Base-by-base conservation (phyloP, 2,329 filamentous ascomycete species). In the Bipolaris bicolor region DNA sequence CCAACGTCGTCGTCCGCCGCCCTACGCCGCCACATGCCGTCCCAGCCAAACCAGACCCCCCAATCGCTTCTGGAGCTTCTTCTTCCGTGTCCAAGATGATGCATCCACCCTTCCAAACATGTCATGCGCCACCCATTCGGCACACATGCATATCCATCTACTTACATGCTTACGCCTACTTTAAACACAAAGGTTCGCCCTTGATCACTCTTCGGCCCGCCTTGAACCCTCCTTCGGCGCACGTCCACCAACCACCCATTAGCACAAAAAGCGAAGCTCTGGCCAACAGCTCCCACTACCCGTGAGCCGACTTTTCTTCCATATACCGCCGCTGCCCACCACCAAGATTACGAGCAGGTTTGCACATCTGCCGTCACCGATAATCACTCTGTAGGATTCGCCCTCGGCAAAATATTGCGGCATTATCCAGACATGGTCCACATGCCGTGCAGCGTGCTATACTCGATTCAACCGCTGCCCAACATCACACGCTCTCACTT, bases 1-100 rank as follows among this genome's bases (percentile, higher is more conserved):
- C 56, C 31, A 49, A 57, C 57, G 50, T 55, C 36, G 7, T 45
- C 40, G 55, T 49, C 52, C 57, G 60, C 44, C 49, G 51, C 40
- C 39, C n/a, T 50, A 39, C 16, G 36, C 36, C 36, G 24, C 29
- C 20, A 41, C 24, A 22, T 41, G 39, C 55, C 44, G 44, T 47
- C 31, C 44, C 43, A 20, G 49, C 16, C 29, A n/a, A 36, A 49
- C 33, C 3, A n/a, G 26, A 31, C 43, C 39, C 49, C 47, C 47
- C 37, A 55, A 55, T 55, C 52, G 51, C 29, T 49, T 49, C 26
- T 49, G 55, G 45, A 31, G 18, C 51, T 18, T 29, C 15, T 29
- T 41, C 20, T 40, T 50, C 45, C 55, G 55, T 54, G 45, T 44
- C 55, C 39, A 40, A 52, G 18, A 44, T 37, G 31, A 45, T 40